phyloP scores from a whole-genome alignment of 768 basidiomycete genomes.

The Serendipita indica region DNA sequence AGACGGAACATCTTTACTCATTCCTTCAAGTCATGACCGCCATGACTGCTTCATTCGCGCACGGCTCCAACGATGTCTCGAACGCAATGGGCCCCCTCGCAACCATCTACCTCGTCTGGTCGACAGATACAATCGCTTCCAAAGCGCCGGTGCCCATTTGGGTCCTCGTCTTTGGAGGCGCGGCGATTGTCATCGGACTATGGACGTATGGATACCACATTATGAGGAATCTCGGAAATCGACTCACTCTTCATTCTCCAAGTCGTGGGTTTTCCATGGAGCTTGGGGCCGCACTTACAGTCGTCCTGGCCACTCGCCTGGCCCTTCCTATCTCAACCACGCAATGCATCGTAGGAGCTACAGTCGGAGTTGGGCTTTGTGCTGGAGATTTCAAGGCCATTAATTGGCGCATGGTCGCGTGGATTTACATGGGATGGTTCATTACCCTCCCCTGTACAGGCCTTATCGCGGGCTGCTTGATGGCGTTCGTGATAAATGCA shows the following conservation, averaged over 20 bases:
- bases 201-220: constrained; percentile 18
- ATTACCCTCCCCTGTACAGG: background rate
- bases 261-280: constrained; percentile 32
- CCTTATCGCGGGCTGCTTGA: background rate
- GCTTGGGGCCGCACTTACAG: constrained; percentile 29
- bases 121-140: constrained; percentile 17
- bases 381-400: constrained; percentile 21
- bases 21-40: constrained; percentile 31
- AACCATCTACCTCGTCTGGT: constrained; percentile 23
- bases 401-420: constrained; percentile 24
- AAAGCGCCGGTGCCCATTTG: constrained; percentile 24
- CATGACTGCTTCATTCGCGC: constrained; percentile 29
- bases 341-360: constrained; percentile 26
- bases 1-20: constrained; percentile 28
- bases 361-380: constrained; percentile 24
- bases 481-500: background rate
- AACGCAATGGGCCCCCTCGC: constrained; percentile 13
- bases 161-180: constrained; percentile 24
- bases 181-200: constrained; percentile 20
- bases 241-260: constrained; percentile 27
- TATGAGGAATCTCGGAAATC: constrained; percentile 16
- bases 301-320: constrained; percentile 28
- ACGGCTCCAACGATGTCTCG: constrained; percentile 28
- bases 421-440: constrained; percentile 22
- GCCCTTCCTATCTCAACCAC: constrained; percentile 25